These are phyloP conservation scores for Gossypium sturtianum DNA, from an alignment of 345 rosid genomes.

Conservation along the genomic window DNA sequence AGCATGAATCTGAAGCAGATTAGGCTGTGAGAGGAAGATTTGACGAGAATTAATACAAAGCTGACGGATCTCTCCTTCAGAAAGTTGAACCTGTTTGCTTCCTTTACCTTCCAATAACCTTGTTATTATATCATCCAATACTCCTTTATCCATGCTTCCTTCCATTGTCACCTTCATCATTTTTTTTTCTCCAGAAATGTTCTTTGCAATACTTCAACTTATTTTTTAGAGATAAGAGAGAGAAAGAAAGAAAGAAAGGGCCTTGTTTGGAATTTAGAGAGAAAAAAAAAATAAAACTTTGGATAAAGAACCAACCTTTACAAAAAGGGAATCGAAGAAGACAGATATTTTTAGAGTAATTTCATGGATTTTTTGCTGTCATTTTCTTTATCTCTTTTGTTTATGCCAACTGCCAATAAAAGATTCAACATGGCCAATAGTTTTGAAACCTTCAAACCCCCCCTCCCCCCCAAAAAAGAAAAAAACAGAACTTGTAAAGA, in stretches of 20 bases:
- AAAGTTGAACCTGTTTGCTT: constrained; percentile 89
- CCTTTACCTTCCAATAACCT: constrained; percentile 91
- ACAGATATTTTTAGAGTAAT: constrained; percentile 13
- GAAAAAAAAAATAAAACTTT: constrained; percentile 14
- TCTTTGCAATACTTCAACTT: neutral
- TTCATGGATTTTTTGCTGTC: constrained; percentile 21
- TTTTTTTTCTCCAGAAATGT: constrained; percentile 10
- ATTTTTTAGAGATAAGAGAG: constrained; percentile 10
- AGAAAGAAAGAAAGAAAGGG: constrained; percentile 10
- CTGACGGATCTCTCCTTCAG: constrained; percentile 98
- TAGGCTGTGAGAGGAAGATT: constrained; percentile 83
- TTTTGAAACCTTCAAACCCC: constrained; percentile 42
- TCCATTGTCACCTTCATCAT: constrained; percentile 67
- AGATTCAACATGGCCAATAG: constrained; percentile 5
- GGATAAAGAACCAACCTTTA: constrained; percentile 5
- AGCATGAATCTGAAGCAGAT: constrained; percentile 72
- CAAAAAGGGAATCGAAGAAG: constrained; percentile 10
- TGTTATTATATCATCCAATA: constrained; percentile 87
- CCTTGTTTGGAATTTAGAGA: constrained; percentile 3
- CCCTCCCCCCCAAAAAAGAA: neutral
- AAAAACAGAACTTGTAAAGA: neutral
- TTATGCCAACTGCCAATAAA: constrained; percentile 6
- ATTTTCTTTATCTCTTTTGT: constrained; percentile 13
- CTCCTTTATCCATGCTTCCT: constrained; percentile 70
- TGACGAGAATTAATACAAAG: constrained; percentile 92